These are phyloP conservation scores for Termitomyces sp. DNA, from an alignment of 768 basidiomycete genomes.

Conservation along the genomic window DNA sequence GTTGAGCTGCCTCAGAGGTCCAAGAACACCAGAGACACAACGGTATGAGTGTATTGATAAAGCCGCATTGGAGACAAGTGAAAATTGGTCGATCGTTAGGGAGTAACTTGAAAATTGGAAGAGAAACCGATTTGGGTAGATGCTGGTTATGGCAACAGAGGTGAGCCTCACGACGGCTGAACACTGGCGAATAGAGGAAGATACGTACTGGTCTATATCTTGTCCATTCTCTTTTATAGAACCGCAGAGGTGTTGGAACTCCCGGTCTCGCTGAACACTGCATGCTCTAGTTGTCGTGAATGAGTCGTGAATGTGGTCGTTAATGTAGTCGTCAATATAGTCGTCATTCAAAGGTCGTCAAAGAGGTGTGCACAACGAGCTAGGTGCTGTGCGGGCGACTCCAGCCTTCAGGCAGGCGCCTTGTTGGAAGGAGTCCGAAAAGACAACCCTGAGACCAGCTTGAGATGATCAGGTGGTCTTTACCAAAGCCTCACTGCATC, in stretches of 20 bases:
- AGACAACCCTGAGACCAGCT: constrained; percentile 4
- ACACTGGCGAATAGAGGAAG: not conserved
- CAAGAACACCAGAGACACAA: constrained; percentile 49
- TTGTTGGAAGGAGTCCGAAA: not conserved
- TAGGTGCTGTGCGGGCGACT: not conserved
- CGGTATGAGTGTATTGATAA: constrained; percentile 41
- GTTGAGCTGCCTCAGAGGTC: constrained; percentile 35
- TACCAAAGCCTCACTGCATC: constrained; percentile 1
- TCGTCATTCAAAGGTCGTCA: not conserved
- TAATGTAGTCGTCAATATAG: too few relatives aligned
- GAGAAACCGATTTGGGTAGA: constrained; percentile 38
- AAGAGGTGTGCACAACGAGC: not conserved
- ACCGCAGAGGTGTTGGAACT: constrained; percentile 18
- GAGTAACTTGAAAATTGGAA: constrained; percentile 38
- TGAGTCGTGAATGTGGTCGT: not conserved
- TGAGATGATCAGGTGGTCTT: constrained; percentile 3
- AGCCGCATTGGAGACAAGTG: constrained; percentile 41
- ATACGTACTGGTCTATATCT: constrained; percentile 31
- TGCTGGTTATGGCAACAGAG: constrained; percentile 26
- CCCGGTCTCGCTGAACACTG: not conserved
- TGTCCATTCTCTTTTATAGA: constrained; percentile 43
- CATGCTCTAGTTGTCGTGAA: not conserved
- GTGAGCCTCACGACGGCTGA: constrained; percentile 8
- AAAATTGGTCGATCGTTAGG: constrained; percentile 36
- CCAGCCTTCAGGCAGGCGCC: too few relatives aligned